Conservation (phyloP, 306 rosid species). For the Dalbergia oliveri region DNA sequence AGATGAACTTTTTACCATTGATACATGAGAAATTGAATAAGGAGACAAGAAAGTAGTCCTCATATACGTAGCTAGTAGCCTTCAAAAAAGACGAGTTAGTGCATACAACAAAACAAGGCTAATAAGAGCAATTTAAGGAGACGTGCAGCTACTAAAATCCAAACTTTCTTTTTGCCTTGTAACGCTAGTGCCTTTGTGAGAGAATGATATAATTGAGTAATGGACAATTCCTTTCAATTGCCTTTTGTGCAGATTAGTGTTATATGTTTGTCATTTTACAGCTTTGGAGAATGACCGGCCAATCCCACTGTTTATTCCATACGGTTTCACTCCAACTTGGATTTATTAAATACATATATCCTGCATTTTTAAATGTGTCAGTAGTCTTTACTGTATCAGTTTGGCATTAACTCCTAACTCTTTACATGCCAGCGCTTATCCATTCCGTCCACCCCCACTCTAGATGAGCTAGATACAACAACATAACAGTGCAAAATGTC, state of each 20-base stretch:
- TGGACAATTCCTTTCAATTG: slow-evolving; percentile 50
- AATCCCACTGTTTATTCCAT: slow-evolving; percentile 46
- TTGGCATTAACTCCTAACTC: slow-evolving; percentile 3
- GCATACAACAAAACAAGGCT: slow-evolving; percentile 57
- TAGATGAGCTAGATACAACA: background rate
- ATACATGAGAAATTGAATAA: slow-evolving; percentile 33
- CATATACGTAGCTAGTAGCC: slow-evolving; percentile 26
- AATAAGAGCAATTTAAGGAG: slow-evolving; percentile 62
- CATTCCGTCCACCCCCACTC: background rate
- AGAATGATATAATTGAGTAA: slow-evolving; percentile 53
- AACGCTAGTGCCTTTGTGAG: slow-evolving; percentile 41
- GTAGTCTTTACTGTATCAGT: background rate
- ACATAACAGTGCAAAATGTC: background rate
- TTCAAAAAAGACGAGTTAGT: slow-evolving; percentile 39
- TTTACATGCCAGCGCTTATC: slow-evolving; percentile 15
- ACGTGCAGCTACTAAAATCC: slow-evolving; percentile 62
- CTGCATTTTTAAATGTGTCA: background rate
- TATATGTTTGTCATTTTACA: slow-evolving; percentile 61
- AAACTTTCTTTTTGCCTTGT: slow-evolving; percentile 54
- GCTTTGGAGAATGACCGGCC: slow-evolving; percentile 52
- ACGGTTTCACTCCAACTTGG: slow-evolving; percentile 31
- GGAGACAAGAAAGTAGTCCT: slow-evolving; percentile 52
- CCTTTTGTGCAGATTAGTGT: slow-evolving; percentile 40
- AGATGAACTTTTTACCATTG: slow-evolving; percentile 47
- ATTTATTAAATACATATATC: background rate